phyloP scores from a whole-genome alignment of 495 filamentous ascomycete species.

The Aspergillus sparsus region DNA sequence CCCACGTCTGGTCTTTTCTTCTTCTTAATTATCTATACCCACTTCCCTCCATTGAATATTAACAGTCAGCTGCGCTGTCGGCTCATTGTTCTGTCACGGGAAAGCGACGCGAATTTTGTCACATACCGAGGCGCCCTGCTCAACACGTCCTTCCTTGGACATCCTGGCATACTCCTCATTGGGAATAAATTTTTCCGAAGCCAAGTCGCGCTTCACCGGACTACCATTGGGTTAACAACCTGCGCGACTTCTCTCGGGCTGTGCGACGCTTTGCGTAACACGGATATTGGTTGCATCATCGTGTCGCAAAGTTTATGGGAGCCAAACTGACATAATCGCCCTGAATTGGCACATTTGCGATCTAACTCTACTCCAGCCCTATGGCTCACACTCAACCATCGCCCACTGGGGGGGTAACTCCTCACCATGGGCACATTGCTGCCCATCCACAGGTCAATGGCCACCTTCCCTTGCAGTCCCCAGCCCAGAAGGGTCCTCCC shows the following conservation, averaged over 20 bases:
- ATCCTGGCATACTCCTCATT: constrained; percentile 9
- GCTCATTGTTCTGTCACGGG: constrained; percentile 5
- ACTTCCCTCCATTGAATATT: background rate
- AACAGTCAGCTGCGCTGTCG: background rate
- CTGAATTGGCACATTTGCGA: constrained; percentile 13
- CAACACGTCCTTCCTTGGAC: background rate
- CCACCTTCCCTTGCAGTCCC: constrained; percentile 54
- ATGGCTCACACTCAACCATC: constrained; percentile 57
- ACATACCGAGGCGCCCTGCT: background rate
- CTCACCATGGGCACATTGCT: constrained; percentile 51
- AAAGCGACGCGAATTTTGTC: background rate
- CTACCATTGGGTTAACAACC: constrained; percentile 13
- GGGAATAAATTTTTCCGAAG: constrained; percentile 9
- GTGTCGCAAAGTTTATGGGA: constrained; percentile 40
- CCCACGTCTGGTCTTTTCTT: constrained; percentile 5
- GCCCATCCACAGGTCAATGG: constrained; percentile 55
- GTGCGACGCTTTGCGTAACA: constrained; percentile 25
- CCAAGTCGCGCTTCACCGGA: constrained; percentile 18
- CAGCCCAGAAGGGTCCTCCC: constrained; percentile 51
- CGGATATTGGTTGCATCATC: constrained; percentile 39
- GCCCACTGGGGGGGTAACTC: constrained; percentile 51
- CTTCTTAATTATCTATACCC: constrained; percentile 3
- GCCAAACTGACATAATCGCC: constrained; percentile 4
- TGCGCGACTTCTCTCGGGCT: constrained; percentile 24
- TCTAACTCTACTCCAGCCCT: constrained; percentile 10